These are phyloP conservation scores for Paecilomyces niveus DNA, from an alignment of 2,329 filamentous ascomycete genomes.

Conservation along the genomic window DNA sequence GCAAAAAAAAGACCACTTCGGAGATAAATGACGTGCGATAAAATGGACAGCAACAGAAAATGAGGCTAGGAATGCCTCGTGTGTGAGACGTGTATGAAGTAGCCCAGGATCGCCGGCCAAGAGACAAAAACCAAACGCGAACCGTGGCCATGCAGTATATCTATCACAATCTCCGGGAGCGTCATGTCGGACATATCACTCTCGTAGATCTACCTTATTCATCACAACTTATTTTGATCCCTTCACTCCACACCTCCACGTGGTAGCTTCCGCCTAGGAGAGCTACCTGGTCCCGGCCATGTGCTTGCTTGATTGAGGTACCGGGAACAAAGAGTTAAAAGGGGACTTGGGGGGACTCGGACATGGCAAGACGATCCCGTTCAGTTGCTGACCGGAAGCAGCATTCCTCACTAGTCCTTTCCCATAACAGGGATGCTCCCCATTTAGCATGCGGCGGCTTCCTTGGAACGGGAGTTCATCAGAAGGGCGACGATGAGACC, in stretches of 20 bases:
- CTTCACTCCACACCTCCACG: neutral
- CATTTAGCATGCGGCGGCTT: constrained; percentile 51
- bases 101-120: constrained; percentile 12
- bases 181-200: neutral
- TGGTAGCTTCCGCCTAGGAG: neutral
- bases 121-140: constrained; percentile 17
- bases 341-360: too few relatives aligned
- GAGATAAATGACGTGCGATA: neutral
- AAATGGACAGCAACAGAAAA: constrained; percentile 6
- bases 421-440: constrained; percentile 2
- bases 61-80: constrained; percentile 9
- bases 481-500: constrained; percentile 96
- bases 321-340: neutral
- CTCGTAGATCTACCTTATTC: constrained; percentile 1
- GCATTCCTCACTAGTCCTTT: neutral
- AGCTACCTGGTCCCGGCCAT: neutral
- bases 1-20: neutral
- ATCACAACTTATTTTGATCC: constrained; percentile 3
- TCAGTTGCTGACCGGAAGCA: neutral
- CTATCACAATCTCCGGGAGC: neutral
- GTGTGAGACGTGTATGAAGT: constrained; percentile 14
- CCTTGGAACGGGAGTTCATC: constrained; percentile 90
- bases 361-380: neutral
- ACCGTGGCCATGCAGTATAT: constrained; percentile 14
- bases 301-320: neutral